phyloP scores from a whole-genome alignment of 805 yeast genomes.

The Starmerella tilneyi region DNA sequence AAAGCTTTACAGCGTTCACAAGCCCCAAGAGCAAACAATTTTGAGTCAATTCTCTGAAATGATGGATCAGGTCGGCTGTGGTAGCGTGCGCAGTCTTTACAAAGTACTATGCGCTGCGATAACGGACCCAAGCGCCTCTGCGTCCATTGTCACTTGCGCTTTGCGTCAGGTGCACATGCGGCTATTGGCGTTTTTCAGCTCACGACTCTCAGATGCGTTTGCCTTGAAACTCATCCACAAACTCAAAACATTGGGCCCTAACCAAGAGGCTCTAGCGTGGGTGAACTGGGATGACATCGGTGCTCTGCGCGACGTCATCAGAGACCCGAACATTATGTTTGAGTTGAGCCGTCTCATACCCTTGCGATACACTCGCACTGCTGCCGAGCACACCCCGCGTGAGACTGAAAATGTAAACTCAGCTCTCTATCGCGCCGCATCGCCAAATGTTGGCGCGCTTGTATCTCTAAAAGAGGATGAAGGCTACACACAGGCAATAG shows the following conservation, averaged over 20 bases:
- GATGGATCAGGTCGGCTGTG: slow-evolving; percentile 8
- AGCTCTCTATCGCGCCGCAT: slow-evolving; percentile 12
- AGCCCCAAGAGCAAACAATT: slow-evolving; percentile 1
- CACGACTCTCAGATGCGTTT: slow-evolving; percentile 14
- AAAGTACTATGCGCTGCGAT: slow-evolving; percentile 8
- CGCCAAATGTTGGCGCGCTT: slow-evolving; percentile 15
- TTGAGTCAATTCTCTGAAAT: slow-evolving; percentile 1
- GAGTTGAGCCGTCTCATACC: slow-evolving; percentile 17
- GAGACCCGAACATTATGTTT: slow-evolving; percentile 15
- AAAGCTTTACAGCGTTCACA: neutral
- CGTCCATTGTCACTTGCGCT: slow-evolving; percentile 11
- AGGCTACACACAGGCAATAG: slow-evolving; percentile 9
- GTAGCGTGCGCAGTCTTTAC: slow-evolving; percentile 11
- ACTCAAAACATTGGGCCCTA: neutral
- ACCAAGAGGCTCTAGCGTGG: slow-evolving; percentile 7
- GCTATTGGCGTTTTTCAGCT: slow-evolving; percentile 16
- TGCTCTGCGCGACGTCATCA: slow-evolving; percentile 16
- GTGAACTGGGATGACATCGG: slow-evolving; percentile 19
- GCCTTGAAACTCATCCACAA: slow-evolving; percentile 4
- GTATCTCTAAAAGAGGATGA: slow-evolving; percentile 17
- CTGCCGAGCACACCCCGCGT: slow-evolving; percentile 14
- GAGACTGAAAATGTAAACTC: slow-evolving; percentile 15
- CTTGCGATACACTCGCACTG: slow-evolving; percentile 4
- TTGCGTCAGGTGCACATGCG: slow-evolving; percentile 20
- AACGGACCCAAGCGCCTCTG: neutral